These are phyloP conservation scores for Fusarium kyushuense DNA, from an alignment of 2,329 filamentous ascomycete species.

Conservation along the genomic window DNA sequence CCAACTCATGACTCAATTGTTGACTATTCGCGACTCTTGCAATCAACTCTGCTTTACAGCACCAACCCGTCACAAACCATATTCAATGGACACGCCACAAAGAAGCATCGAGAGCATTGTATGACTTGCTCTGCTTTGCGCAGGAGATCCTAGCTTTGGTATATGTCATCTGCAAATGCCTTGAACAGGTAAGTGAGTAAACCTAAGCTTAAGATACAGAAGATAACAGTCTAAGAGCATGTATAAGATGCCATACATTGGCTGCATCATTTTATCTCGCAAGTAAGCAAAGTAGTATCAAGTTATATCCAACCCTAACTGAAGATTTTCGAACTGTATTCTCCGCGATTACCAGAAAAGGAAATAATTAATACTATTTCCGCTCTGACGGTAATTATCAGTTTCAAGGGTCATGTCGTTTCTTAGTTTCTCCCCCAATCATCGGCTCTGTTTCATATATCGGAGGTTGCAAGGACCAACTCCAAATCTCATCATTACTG, in stretches of 20 bases:
- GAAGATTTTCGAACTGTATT: neutral
- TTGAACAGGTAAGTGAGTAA: too few relatives aligned
- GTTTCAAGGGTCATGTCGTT: neutral
- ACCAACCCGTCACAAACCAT: too few relatives aligned
- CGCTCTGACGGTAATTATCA: neutral
- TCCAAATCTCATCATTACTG: neutral
- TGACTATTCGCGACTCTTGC: too few relatives aligned
- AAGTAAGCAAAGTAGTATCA: neutral
- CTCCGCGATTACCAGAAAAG: neutral
- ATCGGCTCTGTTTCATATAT: slow-evolving; percentile 16
- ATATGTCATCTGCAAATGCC: too few relatives aligned
- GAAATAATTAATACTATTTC: neutral
- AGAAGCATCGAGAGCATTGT: too few relatives aligned
- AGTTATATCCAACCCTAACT: neutral
- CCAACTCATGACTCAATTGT: too few relatives aligned
- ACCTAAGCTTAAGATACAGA: neutral
- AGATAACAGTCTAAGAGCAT: neutral
- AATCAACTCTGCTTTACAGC: too few relatives aligned
- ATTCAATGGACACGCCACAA: too few relatives aligned
- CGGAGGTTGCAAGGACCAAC: slow-evolving; percentile 23
- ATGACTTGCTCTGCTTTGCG: too few relatives aligned
- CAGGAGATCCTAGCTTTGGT: too few relatives aligned
- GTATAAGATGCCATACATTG: neutral
- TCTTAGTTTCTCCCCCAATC: slow-evolving; percentile 47
- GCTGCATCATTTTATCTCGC: neutral